Base-by-base conservation (phyloP, 805 yeast genomes). In the Saccharomycopsis schoenii region DNA sequence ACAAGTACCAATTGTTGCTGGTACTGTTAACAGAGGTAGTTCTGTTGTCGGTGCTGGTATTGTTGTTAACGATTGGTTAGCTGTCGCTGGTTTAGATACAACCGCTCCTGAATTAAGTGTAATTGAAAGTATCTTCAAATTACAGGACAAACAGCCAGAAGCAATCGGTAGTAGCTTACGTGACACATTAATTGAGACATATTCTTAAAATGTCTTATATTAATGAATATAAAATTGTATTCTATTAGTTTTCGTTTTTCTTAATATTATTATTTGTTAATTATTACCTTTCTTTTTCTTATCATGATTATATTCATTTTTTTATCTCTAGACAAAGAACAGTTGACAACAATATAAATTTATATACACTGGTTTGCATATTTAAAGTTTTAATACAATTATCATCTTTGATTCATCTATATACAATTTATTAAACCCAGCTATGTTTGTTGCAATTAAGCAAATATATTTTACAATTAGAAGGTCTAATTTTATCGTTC, bases 101-200 rank as follows among this genome's bases (percentile, higher is more conserved):
- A 92, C 99, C 66, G 98, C 99, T 56, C 97, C 99, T 57, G 99
- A 94, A 76, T 80, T 94, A 71, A 90, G 97, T 68, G 99, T 94
- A 63, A 83, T 94, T 67, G 99, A 96, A 78, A 87, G 96, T 72
- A 96, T 94, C 68, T 96, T 93, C 84, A 86, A 90, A 77, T 80
- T 89, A 68, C 96, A 90, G 74, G 96, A 89, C 70, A 93, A 91
- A 65, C 89, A 87, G 72, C 96, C 96, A 65, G 94, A 88, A 65
- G 80, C 92, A 61, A 89, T 89, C 65, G 80, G 90, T 60, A 88
- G 90, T 68, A 83, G 87, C 77, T 81, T 89, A 76, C 86, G 96
- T 77, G 97, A 89, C 72, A 90, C 97, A 61, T 83, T 89, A 74
- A 90, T 89, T 71, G 97, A 89, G 79, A 90, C 97, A 58, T 89